These are phyloP conservation scores for Neostapfia colusana DNA, from an alignment of 176 grass and related monocot genomes.

Conservation along the genomic window DNA sequence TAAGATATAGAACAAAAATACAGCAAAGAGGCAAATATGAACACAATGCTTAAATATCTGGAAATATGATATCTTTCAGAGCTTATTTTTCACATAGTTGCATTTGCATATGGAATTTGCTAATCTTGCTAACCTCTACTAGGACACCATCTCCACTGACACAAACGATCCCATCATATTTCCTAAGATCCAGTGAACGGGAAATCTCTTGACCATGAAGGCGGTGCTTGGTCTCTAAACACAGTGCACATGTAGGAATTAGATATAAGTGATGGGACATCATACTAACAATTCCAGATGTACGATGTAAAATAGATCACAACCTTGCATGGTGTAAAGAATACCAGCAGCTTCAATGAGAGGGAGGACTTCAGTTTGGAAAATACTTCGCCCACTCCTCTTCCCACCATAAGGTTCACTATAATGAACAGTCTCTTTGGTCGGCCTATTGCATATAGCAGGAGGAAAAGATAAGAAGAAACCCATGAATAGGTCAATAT, in stretches of 20 bases:
- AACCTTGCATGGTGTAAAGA: conserved; percentile 82
- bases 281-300: conserved; percentile 2
- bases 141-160: conserved; percentile 95
- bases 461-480: conserved; percentile 24
- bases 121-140: conserved; percentile 75
- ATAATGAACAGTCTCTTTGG: conserved; percentile 86
- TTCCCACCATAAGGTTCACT: conserved; percentile 95
- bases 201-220: conserved; percentile 93
- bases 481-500: conserved; percentile 10
- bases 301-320: conserved; percentile 15
- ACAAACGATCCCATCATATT: conserved; percentile 93
- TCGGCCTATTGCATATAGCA: conserved; percentile 53
- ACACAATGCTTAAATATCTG: neutral
- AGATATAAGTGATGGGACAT: conserved; percentile 1
- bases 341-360: conserved; percentile 78
- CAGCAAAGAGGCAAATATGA: conserved; percentile 1
- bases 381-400: conserved; percentile 60
- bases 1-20: neutral
- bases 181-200: conserved; percentile 63
- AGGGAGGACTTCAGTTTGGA: conserved; percentile 64
- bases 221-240: conserved; percentile 81
- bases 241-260: conserved; percentile 25
- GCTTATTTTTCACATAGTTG: neutral
- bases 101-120: conserved; percentile 2
- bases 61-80: neutral